Conservation (phyloP, 805 yeast genomes). For the Candida chauliodis region DNA sequence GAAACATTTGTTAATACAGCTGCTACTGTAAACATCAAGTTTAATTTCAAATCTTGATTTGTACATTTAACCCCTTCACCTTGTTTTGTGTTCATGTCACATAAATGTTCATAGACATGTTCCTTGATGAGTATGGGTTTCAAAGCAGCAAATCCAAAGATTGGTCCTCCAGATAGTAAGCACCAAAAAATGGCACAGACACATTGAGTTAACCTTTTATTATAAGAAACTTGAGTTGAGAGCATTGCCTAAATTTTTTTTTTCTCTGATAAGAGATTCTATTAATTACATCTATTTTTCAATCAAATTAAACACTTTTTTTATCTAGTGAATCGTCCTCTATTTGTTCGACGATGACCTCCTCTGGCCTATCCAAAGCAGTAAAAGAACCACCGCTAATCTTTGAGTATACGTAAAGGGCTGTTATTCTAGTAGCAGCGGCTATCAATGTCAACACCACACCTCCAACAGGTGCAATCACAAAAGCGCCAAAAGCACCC, state of each 20-base stretch:
- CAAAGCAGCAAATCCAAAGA: slow-evolving; percentile 58
- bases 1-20: slow-evolving; percentile 55
- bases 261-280: too few relatives aligned
- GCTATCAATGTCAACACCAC: slow-evolving; percentile 52
- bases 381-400: slow-evolving; percentile 38
- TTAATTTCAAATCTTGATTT: slow-evolving; percentile 51
- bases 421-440: slow-evolving; percentile 46
- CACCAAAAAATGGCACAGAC: slow-evolving; percentile 54
- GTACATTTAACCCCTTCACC: slow-evolving; percentile 37
- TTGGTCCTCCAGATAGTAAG: slow-evolving; percentile 53
- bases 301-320: slow-evolving; percentile 5
- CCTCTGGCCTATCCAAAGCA: slow-evolving; percentile 40
- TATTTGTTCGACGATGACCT: slow-evolving; percentile 11
- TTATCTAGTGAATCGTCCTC: slow-evolving; percentile 7
- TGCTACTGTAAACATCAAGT: slow-evolving; percentile 57
- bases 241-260: slow-evolving; percentile 5
- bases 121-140: slow-evolving; percentile 51
- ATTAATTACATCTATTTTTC: too few relatives aligned
- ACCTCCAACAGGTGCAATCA: slow-evolving; percentile 84
- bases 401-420: slow-evolving; percentile 28
- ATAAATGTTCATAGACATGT: slow-evolving; percentile 42
- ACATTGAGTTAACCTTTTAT: slow-evolving; percentile 32
- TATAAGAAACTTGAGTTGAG: slow-evolving; percentile 8
- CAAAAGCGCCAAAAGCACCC: slow-evolving; percentile 95
- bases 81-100: slow-evolving; percentile 17